Conservation (phyloP, 169 alveolate genomes). For the Cryptosporidium tyzzeri region DNA sequence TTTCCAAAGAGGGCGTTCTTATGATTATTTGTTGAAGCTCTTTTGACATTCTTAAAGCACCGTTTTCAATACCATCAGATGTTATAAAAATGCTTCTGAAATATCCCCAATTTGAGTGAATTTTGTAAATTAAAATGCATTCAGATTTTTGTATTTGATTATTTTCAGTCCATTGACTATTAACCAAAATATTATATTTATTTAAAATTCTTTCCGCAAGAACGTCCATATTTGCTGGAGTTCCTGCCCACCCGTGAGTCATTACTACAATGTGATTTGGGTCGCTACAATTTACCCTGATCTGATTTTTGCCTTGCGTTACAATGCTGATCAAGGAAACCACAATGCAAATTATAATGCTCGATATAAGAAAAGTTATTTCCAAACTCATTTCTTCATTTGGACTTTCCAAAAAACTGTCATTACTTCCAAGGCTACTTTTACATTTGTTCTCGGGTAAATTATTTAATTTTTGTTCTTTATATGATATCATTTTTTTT, state of each 20-base stretch:
- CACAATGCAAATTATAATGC: conserved; percentile 41
- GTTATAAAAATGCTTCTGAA: conserved; percentile 72
- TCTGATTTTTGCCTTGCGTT: conserved; percentile 53
- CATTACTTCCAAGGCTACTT: neutral
- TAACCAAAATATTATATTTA: neutral
- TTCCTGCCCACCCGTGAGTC: conserved; percentile 77
- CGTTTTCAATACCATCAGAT: conserved; percentile 75
- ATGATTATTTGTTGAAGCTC: conserved; percentile 46
- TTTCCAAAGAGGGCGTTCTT: conserved; percentile 29
- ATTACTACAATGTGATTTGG: conserved; percentile 64
- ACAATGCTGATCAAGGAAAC: conserved; percentile 48
- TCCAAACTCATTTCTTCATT: conserved; percentile 14
- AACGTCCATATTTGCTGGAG: conserved; percentile 76
- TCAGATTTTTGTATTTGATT: neutral
- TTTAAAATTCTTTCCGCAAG: conserved; percentile 55
- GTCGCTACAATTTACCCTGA: conserved; percentile 14
- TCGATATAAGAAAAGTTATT: conserved; percentile 27
- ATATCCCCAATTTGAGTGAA: conserved; percentile 74
- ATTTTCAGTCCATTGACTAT: neutral
- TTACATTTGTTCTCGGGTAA: conserved; percentile 2
- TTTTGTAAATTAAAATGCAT: conserved; percentile 60
- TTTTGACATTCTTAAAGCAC: conserved; percentile 64
- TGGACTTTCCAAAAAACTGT: neutral
- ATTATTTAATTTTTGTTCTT: neutral
- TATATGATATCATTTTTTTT: neutral